Evolutionary conservation across 2,329 filamentous ascomycete species (phyloP).

Genomic region (Tolypocladium endophyticum): DNA sequence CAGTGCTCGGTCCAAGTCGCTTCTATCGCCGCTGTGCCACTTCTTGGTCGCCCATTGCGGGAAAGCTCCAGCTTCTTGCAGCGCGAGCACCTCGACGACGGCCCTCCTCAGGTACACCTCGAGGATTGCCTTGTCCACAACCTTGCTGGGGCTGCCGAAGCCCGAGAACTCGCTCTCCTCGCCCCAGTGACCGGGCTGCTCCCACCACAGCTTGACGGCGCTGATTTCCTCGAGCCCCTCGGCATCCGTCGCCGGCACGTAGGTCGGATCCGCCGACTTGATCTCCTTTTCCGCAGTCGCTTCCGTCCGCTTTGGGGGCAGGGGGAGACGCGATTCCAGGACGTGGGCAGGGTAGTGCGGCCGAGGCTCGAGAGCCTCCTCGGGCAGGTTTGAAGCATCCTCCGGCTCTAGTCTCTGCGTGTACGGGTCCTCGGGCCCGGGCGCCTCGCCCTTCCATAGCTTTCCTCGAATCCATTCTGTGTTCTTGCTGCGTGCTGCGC

Average conservation of each 20-base stretch:
- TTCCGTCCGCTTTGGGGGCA: conserved; percentile 23
- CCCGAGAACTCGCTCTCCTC: conserved; percentile 30
- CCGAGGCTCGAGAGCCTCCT: conserved; percentile 15
- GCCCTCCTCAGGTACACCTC: conserved; percentile 40
- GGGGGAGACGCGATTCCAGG: conserved; percentile 17
- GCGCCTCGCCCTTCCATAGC: conserved; percentile 29
- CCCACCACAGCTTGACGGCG: conserved; percentile 42
- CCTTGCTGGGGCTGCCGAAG: conserved; percentile 29
- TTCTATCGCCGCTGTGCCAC: conserved; percentile 20
- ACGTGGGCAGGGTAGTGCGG: conserved; percentile 12
- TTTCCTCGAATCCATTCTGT: conserved; percentile 27
- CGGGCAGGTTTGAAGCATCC: conserved; percentile 17
- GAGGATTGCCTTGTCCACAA: conserved; percentile 32
- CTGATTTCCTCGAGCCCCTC: conserved; percentile 37
- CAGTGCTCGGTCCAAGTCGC: conserved; percentile 23
- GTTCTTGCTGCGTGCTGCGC: conserved; percentile 18
- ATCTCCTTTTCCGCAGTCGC: conserved; percentile 20
- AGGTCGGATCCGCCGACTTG: conserved; percentile 22
- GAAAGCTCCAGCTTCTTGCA: conserved; percentile 22
- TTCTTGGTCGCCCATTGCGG: conserved; percentile 20
- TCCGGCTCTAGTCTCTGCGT: conserved; percentile 20
- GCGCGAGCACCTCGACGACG: conserved; percentile 38
- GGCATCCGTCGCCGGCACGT: conserved; percentile 35
- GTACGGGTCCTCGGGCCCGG: conserved; percentile 27
- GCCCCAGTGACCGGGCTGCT: conserved; percentile 40